Evolutionary conservation across 2,329 filamentous ascomycete species (phyloP).

Genomic region (Drechslerella coelobrocha): DNA sequence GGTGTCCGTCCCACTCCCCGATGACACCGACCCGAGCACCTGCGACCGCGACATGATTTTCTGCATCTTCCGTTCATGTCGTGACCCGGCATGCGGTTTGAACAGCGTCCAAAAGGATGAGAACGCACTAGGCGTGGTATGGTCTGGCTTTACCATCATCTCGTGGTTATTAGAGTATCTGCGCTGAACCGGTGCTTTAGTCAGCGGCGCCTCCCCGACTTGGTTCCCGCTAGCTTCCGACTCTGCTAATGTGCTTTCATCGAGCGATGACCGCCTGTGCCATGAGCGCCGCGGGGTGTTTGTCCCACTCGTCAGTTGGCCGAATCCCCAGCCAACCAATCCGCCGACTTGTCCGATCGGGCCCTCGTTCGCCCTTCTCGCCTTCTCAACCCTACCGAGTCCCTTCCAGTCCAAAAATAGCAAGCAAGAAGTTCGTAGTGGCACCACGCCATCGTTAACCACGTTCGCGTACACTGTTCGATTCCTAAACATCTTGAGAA

Average conservation of each 20-base stretch:
- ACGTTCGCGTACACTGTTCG: slow-evolving; percentile 95
- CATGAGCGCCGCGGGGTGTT: slow-evolving; percentile 41
- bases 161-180: slow-evolving; percentile 39
- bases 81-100: slow-evolving; percentile 38
- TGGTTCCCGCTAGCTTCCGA: background rate
- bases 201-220: slow-evolving; percentile 33
- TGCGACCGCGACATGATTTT: slow-evolving; percentile 44
- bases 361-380: slow-evolving; percentile 75
- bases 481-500: slow-evolving; percentile 85
- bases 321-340: slow-evolving; percentile 91
- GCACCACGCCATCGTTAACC: slow-evolving; percentile 96
- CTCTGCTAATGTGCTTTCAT: slow-evolving; percentile 33
- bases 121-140: slow-evolving; percentile 29
- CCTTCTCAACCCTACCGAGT: slow-evolving; percentile 90
- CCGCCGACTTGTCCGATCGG: slow-evolving; percentile 79
- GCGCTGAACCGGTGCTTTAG: slow-evolving; percentile 27
- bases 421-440: slow-evolving; percentile 91
- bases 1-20: background rate
- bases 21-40: slow-evolving; percentile 16
- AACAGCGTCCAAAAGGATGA: slow-evolving; percentile 44
- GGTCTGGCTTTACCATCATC: slow-evolving; percentile 18
- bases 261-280: slow-evolving; percentile 37
- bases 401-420: slow-evolving; percentile 97
- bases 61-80: slow-evolving; percentile 38
- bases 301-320: slow-evolving; percentile 70